phyloP scores from a whole-genome alignment of 208 protist species.

The Acanthamoeba sp. region DNA sequence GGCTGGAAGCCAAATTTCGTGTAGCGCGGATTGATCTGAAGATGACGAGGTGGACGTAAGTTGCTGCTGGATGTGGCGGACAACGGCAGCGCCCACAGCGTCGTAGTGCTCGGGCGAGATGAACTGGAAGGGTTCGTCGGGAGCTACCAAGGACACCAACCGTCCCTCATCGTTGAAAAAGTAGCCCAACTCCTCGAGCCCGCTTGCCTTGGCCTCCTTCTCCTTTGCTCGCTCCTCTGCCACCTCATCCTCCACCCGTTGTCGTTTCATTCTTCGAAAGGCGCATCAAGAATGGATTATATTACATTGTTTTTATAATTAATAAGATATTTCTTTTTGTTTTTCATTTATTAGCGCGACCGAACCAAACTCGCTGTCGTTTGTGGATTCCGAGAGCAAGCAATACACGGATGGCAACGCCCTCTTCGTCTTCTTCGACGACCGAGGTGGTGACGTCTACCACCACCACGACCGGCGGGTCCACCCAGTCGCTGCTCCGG shows the following conservation, averaged over 20 bases:
- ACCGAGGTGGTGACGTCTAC: no score
- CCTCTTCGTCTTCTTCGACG: no score
- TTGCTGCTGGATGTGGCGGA: neutral
- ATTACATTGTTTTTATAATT: no score
- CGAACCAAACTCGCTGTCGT: no score
- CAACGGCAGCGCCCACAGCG: neutral
- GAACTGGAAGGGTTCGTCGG: neutral
- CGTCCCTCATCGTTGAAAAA: neutral
- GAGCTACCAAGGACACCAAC: neutral
- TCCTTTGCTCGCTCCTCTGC: neutral
- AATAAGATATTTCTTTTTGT: no score
- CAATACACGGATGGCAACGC: no score
- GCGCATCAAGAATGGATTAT: no score
- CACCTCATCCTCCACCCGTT: neutral
- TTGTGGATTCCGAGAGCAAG: no score
- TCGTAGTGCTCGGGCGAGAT: constrained; percentile 43
- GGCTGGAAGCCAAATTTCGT: neutral
- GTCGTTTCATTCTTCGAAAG: neutral
- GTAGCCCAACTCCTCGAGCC: neutral
- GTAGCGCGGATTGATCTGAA: neutral
- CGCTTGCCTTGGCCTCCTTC: neutral
- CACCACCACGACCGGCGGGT: no score
- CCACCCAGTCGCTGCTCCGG: neutral
- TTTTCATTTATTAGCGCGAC: no score
- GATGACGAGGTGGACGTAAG: neutral